Conservation (phyloP, 352 stramenopile species). For the Globisporangium splendens region DNA sequence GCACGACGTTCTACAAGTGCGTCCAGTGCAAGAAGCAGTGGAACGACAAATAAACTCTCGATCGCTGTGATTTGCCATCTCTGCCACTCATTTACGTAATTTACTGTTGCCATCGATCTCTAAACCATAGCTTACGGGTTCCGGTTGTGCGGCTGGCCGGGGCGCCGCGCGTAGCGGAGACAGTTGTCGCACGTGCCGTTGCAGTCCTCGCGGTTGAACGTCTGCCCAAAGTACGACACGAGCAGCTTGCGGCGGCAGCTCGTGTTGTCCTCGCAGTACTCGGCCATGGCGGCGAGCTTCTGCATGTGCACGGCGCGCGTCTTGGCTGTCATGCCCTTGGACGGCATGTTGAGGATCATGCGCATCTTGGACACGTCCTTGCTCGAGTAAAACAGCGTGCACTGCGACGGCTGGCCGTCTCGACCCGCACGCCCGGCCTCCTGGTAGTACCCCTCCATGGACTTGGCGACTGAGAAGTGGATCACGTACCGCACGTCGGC, state of each 20-base stretch:
- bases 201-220: slow-evolving; percentile 64
- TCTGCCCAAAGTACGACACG: slow-evolving; percentile 80
- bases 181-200: slow-evolving; percentile 26
- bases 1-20: slow-evolving; percentile 99
- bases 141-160: slow-evolving; percentile 6
- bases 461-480: slow-evolving; percentile 90
- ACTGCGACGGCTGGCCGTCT: slow-evolving; percentile 92
- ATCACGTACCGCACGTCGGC: slow-evolving; percentile 92
- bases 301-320: slow-evolving; percentile 66
- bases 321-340: slow-evolving; percentile 77
- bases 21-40: slow-evolving; percentile 97
- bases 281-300: slow-evolving; percentile 74
- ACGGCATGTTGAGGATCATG: slow-evolving; percentile 70
- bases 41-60: slow-evolving; percentile 72
- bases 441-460: slow-evolving; percentile 98
- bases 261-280: slow-evolving; percentile 76
- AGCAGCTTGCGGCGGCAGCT: slow-evolving; percentile 72
- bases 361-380: slow-evolving; percentile 84
- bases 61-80: no score
- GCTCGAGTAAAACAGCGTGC: slow-evolving; percentile 88
- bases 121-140: background rate
- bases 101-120: background rate
- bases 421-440: slow-evolving; percentile 95
- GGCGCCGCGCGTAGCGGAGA: slow-evolving; percentile 7
- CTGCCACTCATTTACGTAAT: background rate